phyloP scores from a whole-genome alignment of 352 stramenopile species.

The Plasmopara muralis region DNA sequence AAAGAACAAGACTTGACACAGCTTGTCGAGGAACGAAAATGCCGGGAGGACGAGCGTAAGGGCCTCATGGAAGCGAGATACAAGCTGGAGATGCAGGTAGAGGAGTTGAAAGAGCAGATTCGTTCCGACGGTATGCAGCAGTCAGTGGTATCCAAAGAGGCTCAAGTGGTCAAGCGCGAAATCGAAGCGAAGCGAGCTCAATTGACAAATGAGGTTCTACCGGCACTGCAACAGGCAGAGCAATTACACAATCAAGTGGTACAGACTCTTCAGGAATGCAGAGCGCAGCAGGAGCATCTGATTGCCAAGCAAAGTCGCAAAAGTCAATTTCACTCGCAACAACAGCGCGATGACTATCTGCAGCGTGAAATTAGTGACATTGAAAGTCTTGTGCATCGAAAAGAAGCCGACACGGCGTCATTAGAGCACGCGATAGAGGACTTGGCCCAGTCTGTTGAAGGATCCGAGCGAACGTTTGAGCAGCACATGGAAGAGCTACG shows the following conservation, averaged over 20 bases:
- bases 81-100: conserved; percentile 76
- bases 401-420: conserved; percentile 41
- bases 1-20: conserved; percentile 49
- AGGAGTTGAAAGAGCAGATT: conserved; percentile 64
- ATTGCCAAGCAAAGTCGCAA: conserved; percentile 96
- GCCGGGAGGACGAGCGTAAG: conserved; percentile 66
- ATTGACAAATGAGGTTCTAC: conserved; percentile 47
- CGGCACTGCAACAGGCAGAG: conserved; percentile 43
- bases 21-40: conserved; percentile 43
- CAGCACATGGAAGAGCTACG: conserved; percentile 43
- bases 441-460: conserved; percentile 32
- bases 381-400: conserved; percentile 49
- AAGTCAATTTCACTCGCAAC: conserved; percentile 90
- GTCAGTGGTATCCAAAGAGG: conserved; percentile 42
- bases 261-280: conserved; percentile 47
- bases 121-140: conserved; percentile 40
- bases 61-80: conserved; percentile 69
- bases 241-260: conserved; percentile 83
- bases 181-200: conserved; percentile 45
- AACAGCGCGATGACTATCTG: conserved; percentile 88
- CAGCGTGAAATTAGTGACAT: conserved; percentile 60
- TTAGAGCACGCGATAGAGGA: conserved; percentile 40
- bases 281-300: conserved; percentile 77
- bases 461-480: conserved; percentile 39
- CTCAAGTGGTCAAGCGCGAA: conserved; percentile 41